Evolutionary conservation across 345 rosid genomes (phyloP).

Genomic region (Sonneratia caseolaris): DNA sequence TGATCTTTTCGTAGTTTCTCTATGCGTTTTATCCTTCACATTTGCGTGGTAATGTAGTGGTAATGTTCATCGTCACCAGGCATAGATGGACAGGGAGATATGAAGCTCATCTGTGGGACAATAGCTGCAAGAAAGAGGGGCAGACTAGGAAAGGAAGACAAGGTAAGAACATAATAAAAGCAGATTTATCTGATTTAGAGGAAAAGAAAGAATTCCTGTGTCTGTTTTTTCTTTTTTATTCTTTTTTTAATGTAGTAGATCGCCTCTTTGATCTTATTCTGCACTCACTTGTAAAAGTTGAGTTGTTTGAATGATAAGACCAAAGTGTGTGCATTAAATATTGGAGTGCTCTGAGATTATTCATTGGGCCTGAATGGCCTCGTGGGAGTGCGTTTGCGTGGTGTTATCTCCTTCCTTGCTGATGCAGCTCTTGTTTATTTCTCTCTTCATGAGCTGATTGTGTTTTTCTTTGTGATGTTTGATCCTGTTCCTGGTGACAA

Average conservation of each 20-base stretch:
- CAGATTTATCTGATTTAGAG: neutral
- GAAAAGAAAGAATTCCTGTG: no score
- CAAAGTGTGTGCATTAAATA: no score
- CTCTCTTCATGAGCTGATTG: conserved; percentile 23
- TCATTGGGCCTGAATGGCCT: no score
- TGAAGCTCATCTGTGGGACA: conserved; percentile 88
- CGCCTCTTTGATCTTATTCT: no score
- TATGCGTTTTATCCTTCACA: neutral
- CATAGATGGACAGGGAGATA: conserved; percentile 87
- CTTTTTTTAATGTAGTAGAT: no score
- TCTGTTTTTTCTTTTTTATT: no score
- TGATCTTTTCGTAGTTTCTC: neutral
- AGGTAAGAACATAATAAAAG: conserved; percentile 28
- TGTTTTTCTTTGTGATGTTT: conserved; percentile 10
- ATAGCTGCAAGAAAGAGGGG: conserved; percentile 84
- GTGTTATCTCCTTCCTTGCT: no score
- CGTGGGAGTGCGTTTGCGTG: conserved; percentile 6
- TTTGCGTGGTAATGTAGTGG: neutral
- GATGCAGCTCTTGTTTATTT: neutral
- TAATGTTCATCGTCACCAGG: conserved; percentile 20
- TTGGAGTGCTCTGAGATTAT: no score
- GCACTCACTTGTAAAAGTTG: no score
- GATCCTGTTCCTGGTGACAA: conserved; percentile 25
- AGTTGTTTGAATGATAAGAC: no score
- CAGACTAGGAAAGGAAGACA: conserved; percentile 88